Evolutionary conservation across 2,329 filamentous ascomycete species (phyloP).

Genomic region (Stagonosporopsis tanaceti): DNA sequence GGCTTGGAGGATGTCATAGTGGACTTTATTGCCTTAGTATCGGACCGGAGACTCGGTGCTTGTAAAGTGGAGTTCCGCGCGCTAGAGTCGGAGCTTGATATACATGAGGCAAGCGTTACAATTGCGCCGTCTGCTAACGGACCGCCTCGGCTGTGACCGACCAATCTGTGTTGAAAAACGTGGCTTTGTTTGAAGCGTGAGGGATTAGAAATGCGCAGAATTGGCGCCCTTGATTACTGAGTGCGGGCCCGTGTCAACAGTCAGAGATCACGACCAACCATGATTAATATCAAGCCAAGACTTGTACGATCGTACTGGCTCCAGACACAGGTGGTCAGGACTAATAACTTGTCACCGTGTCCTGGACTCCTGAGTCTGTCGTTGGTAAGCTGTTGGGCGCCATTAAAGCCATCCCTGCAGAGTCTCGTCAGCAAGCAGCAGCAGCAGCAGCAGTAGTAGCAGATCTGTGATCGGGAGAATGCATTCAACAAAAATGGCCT

Average conservation of each 20-base stretch:
- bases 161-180: neutral
- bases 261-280: neutral
- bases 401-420: neutral
- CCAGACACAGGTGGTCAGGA: neutral
- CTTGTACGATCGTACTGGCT: neutral
- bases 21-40: slow-evolving; percentile 4
- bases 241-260: neutral
- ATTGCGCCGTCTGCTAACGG: neutral
- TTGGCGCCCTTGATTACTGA: neutral
- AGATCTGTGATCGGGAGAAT: neutral
- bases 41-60: slow-evolving; percentile 1
- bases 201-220: neutral
- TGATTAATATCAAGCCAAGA: neutral
- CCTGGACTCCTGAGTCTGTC: neutral
- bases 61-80: neutral
- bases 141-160: neutral
- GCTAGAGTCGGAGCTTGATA: slow-evolving; percentile 5
- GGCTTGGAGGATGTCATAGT: slow-evolving; percentile 7
- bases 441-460: neutral
- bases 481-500: neutral
- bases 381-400: neutral
- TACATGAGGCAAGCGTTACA: slow-evolving; percentile 7
- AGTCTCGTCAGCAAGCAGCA: neutral
- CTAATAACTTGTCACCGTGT: too few relatives aligned
- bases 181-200: neutral